phyloP scores from a whole-genome alignment of 371 early-diverging fungal species.

The Haplosporangium sp. region DNA sequence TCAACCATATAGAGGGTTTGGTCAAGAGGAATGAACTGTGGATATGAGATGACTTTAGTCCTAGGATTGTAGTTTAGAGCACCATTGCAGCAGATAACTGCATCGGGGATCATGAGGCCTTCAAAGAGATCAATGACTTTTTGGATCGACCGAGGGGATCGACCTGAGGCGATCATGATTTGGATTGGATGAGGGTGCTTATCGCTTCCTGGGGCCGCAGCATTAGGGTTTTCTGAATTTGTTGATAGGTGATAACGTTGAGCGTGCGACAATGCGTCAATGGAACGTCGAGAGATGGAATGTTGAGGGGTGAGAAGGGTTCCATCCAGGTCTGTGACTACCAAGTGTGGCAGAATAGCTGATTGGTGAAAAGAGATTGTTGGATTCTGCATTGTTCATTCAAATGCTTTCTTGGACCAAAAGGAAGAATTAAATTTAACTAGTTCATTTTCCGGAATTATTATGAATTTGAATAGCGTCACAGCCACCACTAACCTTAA shows the following conservation, averaged over 20 bases:
- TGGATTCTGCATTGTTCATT: conserved; percentile 2
- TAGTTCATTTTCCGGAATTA: no score
- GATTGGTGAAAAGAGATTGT: conserved; percentile 31
- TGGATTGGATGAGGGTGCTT: conserved; percentile 11
- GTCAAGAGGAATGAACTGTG: conserved; percentile 39
- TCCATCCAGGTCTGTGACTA: conserved; percentile 52
- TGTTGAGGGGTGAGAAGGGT: conserved; percentile 42
- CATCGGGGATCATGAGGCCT: conserved; percentile 42
- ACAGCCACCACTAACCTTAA: no score
- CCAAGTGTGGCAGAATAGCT: conserved; percentile 18
- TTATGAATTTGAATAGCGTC: no score
- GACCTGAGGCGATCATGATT: conserved; percentile 53
- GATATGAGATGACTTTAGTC: conserved; percentile 29
- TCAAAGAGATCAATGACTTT: conserved; percentile 44
- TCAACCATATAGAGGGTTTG: conserved; percentile 24
- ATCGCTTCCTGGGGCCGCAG: not conserved
- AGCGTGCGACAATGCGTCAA: conserved; percentile 23
- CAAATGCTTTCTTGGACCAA: no score
- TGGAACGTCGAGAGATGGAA: conserved; percentile 27
- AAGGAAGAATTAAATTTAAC: no score
- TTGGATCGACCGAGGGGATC: conserved; percentile 47
- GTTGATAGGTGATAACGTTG: conserved; percentile 9
- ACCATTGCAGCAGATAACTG: conserved; percentile 51
- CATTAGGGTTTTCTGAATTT: not conserved
- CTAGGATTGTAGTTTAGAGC: conserved; percentile 47